phyloP scores from a whole-genome alignment of 257 asterid genomes.

The Anisodus tanguticus region DNA sequence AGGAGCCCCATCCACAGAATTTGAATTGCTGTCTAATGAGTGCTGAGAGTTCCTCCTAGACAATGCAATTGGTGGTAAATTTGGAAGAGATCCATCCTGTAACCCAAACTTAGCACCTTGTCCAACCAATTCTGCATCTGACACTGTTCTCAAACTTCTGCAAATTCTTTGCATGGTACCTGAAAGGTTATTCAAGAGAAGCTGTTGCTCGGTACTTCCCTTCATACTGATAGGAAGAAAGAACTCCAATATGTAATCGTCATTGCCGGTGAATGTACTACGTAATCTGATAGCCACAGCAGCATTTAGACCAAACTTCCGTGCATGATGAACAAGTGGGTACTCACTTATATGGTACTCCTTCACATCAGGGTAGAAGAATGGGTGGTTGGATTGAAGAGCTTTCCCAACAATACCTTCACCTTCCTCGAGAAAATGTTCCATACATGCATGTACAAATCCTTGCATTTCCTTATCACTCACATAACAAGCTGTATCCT shows the following conservation, averaged over 20 bases:
- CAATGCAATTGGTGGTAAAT: conserved; percentile 42
- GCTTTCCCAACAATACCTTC: conserved; percentile 95
- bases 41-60: conserved; percentile 52
- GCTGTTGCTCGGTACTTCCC: conserved; percentile 81
- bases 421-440: conserved; percentile 80
- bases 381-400: conserved; percentile 83
- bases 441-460: conserved; percentile 77
- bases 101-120: conserved; percentile 43
- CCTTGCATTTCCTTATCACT: conserved; percentile 71
- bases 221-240: conserved; percentile 82
- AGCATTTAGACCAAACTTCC: conserved; percentile 76
- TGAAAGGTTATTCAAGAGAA: conserved; percentile 81
- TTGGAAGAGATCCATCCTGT: conserved; percentile 41
- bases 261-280: conserved; percentile 71
- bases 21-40: conserved; percentile 44
- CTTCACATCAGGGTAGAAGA: conserved; percentile 75
- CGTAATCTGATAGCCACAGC: conserved; percentile 92
- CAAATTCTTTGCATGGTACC: conserved; percentile 91
- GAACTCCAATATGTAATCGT: conserved; percentile 83
- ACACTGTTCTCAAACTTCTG: conserved; percentile 77
- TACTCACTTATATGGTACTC: conserved; percentile 79
- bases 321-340: conserved; percentile 94
- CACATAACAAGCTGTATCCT: conserved; percentile 71
- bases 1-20: conserved; percentile 29
- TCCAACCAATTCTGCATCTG: conserved; percentile 59